A percentile compares a stretch with the other conserved stretches of the same genome.
These are phyloP conservation scores for Spiraea crenata DNA, from an alignment of 331 rosid genomes.

Conservation along the genomic window DNA sequence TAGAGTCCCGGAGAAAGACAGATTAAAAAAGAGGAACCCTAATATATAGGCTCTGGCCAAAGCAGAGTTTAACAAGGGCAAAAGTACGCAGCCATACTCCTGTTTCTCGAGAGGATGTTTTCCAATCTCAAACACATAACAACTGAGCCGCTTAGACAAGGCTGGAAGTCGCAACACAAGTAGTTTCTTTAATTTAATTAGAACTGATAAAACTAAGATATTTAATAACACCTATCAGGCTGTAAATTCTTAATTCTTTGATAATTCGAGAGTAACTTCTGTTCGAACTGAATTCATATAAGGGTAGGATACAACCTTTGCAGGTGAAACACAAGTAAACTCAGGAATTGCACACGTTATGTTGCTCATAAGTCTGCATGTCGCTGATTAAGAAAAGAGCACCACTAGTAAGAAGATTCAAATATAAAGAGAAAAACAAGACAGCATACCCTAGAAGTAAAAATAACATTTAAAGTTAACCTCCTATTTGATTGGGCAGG, in stretches of 20 bases:
- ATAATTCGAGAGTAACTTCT: not conserved
- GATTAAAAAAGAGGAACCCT: not conserved
- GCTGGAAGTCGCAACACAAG: no score
- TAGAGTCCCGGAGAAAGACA: not conserved
- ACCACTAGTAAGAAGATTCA: slow-evolving; percentile 24
- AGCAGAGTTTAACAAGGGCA: not conserved
- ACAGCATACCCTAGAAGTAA: not conserved
- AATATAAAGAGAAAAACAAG: not conserved
- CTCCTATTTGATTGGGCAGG: not conserved
- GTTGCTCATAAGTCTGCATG: slow-evolving; percentile 77
- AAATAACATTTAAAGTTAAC: not conserved
- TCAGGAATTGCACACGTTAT: slow-evolving; percentile 87
- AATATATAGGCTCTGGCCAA: not conserved
- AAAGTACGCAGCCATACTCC: not conserved
- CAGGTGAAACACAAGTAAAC: slow-evolving; percentile 91
- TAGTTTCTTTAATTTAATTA: not conserved
- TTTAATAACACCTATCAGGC: not conserved
- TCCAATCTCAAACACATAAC: not conserved
- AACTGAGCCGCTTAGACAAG: not conserved
- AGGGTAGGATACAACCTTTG: slow-evolving; percentile 68
- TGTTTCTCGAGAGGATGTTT: not conserved
- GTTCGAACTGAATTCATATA: not conserved
- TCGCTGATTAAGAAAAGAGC: slow-evolving; percentile 48
- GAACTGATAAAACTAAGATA: not conserved
- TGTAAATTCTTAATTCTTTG: not conserved